Evolutionary conservation across 768 basidiomycete genomes (phyloP).

Genomic region (Suillus variegatus): DNA sequence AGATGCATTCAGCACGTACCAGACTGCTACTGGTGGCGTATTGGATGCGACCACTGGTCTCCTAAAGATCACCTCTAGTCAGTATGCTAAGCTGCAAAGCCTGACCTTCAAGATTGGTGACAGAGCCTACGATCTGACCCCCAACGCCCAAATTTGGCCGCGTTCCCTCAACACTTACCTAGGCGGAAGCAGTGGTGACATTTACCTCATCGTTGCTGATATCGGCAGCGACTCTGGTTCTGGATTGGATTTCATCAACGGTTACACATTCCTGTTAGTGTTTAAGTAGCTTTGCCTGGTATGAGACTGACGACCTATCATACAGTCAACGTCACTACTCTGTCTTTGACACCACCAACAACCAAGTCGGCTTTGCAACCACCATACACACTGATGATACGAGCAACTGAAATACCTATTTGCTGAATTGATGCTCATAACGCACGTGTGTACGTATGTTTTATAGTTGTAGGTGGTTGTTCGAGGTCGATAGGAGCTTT

Average conservation of each 20-base stretch:
- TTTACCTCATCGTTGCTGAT: conserved; percentile 32
- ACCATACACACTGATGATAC: conserved; percentile 32
- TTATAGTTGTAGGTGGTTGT: not conserved
- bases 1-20: conserved; percentile 26
- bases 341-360: conserved; percentile 41
- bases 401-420: conserved; percentile 13
- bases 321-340: conserved; percentile 43
- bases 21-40: conserved; percentile 27
- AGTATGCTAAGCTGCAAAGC: conserved; percentile 26
- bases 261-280: conserved; percentile 22
- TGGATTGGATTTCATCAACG: conserved; percentile 27
- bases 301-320: not conserved
- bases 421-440: not conserved
- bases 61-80: conserved; percentile 24
- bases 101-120: conserved; percentile 30
- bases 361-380: conserved; percentile 41
- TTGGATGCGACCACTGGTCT: conserved; percentile 31
- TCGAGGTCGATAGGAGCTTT: not conserved
- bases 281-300: conserved; percentile 14
- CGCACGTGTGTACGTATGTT: not conserved
- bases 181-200: conserved; percentile 25
- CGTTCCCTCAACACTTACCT: conserved; percentile 30
- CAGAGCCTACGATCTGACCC: conserved; percentile 18
- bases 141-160: conserved; percentile 38
- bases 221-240: conserved; percentile 16